phyloP scores from a whole-genome alignment of 192 early-diverging fungal species.

The Endogone sp. region DNA sequence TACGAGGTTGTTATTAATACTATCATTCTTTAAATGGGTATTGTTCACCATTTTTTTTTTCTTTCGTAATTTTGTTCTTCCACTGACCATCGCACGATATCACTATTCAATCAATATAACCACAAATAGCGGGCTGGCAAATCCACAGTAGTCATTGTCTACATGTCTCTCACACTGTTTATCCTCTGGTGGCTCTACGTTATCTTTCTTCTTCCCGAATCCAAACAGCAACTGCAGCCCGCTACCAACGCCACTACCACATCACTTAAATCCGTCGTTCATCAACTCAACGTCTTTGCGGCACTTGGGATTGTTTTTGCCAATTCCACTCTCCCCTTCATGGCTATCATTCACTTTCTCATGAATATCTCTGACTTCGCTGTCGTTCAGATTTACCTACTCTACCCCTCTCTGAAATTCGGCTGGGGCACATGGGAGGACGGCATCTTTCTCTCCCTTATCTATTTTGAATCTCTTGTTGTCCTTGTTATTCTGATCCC shows the following conservation, averaged over 20 bases:
- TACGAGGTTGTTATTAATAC: constrained; percentile 2
- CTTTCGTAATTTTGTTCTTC: no score
- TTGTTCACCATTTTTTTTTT: no score
- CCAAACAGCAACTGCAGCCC: constrained; percentile 8
- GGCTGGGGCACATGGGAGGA: no score
- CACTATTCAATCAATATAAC: no score
- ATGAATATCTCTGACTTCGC: neutral
- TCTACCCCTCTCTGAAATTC: neutral
- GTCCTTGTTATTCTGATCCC: constrained; percentile 8
- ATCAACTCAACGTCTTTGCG: constrained; percentile 27
- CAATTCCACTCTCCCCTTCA: constrained; percentile 13
- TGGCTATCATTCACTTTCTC: constrained; percentile 18
- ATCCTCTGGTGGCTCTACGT: constrained; percentile 3
- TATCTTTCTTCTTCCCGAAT: constrained; percentile 26
- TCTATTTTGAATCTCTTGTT: constrained; percentile 8
- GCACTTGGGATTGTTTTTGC: constrained; percentile 17
- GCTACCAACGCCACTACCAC: neutral
- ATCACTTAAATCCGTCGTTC: constrained; percentile 1
- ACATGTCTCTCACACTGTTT: no score
- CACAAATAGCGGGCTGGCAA: no score
- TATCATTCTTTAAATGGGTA: no score
- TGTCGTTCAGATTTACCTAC: neutral
- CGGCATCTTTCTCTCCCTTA: constrained; percentile 10
- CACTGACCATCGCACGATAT: no score
- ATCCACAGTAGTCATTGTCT: no score